Base-by-base conservation (phyloP, 192 early-diverging fungal species). In the Coemansia erecta region DNA sequence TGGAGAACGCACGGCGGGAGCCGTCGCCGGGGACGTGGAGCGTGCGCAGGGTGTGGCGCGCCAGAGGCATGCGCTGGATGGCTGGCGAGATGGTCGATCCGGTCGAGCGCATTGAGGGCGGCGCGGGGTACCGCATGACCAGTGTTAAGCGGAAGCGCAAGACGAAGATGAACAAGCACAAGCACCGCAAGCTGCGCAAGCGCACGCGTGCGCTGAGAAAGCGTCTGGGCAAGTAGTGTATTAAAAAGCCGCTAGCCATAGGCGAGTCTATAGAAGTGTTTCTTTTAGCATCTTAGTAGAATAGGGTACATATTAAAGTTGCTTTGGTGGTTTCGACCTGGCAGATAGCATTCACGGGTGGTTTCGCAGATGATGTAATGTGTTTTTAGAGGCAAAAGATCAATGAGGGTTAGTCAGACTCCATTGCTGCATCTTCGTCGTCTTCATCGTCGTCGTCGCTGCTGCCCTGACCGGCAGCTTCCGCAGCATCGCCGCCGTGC, bases 91-190 rank as follows among this genome's bases (percentile, higher is more conserved):
- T 66, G 55, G 58, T 56, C 8, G 67, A 76, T 15, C 66, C 62
- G 5, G 58, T 65, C 3, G 72, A 75, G 14, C 54, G 51, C 4
- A 68, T 68, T 40, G 53, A 39, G 9, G 49, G 67, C 8, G 23
- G 37, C 10, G 7, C 22, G 28, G 60, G 28, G 46, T 74, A 68
- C 26, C 77, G 87, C 45, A 66, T 88, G 73, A 91, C 92, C 22
- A 90, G 84, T 62, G 89, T 94, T 28, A 71, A 86, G 61, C 88
- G 92, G 75, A 89, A 90, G 68, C 85, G 92, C 52, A 88, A 82
- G 64, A 86, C 87, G 77, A 94, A 93, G 86, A 94, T 95, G 93
- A 94, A 94, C 68, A 97, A 95, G 81, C 93, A 97, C 83, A 97
- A 97, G 81, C 89, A 89, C 71, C 90, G 89, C 74, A 97, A 97